phyloP scores from a whole-genome alignment of 2,329 filamentous ascomycete genomes.

The Phialophora macrospora region DNA sequence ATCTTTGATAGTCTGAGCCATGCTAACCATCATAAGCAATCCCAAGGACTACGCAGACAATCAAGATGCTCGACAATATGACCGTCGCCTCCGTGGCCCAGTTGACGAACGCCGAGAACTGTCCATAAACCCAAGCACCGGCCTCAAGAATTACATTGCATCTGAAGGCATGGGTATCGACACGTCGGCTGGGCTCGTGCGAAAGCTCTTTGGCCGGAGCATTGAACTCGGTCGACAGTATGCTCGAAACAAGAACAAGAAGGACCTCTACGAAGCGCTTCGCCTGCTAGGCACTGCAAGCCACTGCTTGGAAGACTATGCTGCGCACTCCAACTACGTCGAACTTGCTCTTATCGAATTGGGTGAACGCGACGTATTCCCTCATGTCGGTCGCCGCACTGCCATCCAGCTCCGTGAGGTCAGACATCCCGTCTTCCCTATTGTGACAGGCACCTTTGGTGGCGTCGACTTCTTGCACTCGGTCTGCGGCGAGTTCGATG shows the following conservation, averaged over 20 bases:
- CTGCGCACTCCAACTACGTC: constrained; percentile 91
- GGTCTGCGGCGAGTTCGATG: constrained; percentile 76
- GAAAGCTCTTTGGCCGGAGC: constrained; percentile 71
- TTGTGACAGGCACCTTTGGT: constrained; percentile 90
- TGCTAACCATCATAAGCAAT: constrained; percentile 45
- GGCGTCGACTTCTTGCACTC: constrained; percentile 94
- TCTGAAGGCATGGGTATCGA: constrained; percentile 78
- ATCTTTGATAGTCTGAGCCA: neutral
- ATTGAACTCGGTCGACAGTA: constrained; percentile 83
- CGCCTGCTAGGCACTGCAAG: constrained; percentile 84
- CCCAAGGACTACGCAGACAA: constrained; percentile 88
- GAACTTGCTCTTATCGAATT: constrained; percentile 88
- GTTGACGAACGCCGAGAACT: constrained; percentile 80
- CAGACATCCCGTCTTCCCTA: constrained; percentile 71
- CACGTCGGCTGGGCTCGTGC: constrained; percentile 78
- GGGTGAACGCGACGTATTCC: constrained; percentile 79
- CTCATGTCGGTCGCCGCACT: constrained; percentile 81
- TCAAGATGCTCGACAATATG: constrained; percentile 79
- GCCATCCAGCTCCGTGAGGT: constrained; percentile 71
- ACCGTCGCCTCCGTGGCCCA: constrained; percentile 77
- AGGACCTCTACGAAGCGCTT: constrained; percentile 85
- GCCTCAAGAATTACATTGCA: constrained; percentile 93
- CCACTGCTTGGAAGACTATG: constrained; percentile 90
- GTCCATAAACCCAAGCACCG: constrained; percentile 73
- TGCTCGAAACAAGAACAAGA: constrained; percentile 66